Percentiles rank a stretch among this genome's conserved stretches.
Evolutionary conservation across 805 yeast species (phyloP).

Genomic region (Yamadazyma phyllophila): DNA sequence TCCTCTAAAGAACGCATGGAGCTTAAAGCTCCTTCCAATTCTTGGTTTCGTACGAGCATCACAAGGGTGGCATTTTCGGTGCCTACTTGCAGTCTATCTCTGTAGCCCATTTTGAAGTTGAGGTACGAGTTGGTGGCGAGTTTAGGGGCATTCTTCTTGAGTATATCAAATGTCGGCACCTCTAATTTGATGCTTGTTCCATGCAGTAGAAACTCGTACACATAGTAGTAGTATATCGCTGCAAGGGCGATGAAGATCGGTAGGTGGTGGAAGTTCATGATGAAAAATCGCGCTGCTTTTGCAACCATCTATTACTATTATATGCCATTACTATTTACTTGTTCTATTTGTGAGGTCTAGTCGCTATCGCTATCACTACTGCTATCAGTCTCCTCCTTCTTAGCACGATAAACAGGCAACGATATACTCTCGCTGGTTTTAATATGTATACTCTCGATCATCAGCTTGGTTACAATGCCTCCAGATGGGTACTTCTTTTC

Average conservation of each 20-base stretch:
- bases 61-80: slow-evolving; percentile 80
- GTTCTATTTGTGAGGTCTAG: too few species aligned
- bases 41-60: slow-evolving; percentile 85
- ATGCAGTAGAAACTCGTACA: background rate
- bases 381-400: slow-evolving; percentile 1
- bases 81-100: slow-evolving; percentile 42
- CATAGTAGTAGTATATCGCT: slow-evolving; percentile 5
- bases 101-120: slow-evolving; percentile 17
- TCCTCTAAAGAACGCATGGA: slow-evolving; percentile 45
- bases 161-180: background rate
- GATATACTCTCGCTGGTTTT: slow-evolving; percentile 68
- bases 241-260: slow-evolving; percentile 1
- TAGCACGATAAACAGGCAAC: slow-evolving; percentile 46
- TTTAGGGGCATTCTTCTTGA: slow-evolving; percentile 18
- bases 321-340: background rate
- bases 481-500: slow-evolving; percentile 53
- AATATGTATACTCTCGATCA: slow-evolving; percentile 52
- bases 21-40: slow-evolving; percentile 64
- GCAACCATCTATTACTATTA: background rate
- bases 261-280: slow-evolving; percentile 16
- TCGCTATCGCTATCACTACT: slow-evolving; percentile 1
- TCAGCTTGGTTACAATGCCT: slow-evolving; percentile 48
- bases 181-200: background rate
- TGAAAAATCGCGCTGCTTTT: background rate
- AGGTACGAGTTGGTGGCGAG: slow-evolving; percentile 30